Evolutionary conservation across 164 flowering plant genomes (phyloP).

Genomic region (Annona squamosa): DNA sequence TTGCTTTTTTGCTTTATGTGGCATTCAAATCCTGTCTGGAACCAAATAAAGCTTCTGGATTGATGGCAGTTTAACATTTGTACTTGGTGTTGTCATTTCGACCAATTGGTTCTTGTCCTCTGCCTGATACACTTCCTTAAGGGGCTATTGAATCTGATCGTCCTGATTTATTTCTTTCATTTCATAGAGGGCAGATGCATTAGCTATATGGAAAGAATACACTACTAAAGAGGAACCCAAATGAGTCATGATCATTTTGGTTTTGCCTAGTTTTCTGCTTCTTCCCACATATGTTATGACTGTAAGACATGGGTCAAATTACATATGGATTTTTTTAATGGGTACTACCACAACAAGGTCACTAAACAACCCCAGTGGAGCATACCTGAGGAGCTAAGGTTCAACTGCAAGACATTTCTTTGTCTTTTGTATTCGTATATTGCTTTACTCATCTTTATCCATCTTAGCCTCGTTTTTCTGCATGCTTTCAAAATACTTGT

Average conservation of each 20-base stretch:
- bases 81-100: neutral
- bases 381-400: slow-evolving; percentile 95
- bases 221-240: slow-evolving; percentile 78
- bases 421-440: neutral
- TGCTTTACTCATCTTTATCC: neutral
- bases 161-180: slow-evolving; percentile 9
- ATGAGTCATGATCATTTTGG: slow-evolving; percentile 27
- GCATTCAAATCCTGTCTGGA: neutral
- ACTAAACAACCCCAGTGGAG: slow-evolving; percentile 88
- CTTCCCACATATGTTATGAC: neutral
- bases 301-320: neutral
- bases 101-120: neutral
- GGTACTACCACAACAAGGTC: slow-evolving; percentile 86
- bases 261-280: neutral
- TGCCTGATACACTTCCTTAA: too few species aligned
- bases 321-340: slow-evolving; percentile 6
- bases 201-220: slow-evolving; percentile 94
- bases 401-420: neutral
- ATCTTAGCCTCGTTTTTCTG: slow-evolving; percentile 2
- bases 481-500: neutral
- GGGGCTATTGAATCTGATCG: neutral
- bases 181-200: slow-evolving; percentile 91
- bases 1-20: neutral
- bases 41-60: neutral
- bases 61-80: neutral